A percentile compares a stretch with the other conserved stretches of the same genome.
Conservation (phyloP, 169 alveolate genomes). For the Cryptosporidium tyzzeri region DNA sequence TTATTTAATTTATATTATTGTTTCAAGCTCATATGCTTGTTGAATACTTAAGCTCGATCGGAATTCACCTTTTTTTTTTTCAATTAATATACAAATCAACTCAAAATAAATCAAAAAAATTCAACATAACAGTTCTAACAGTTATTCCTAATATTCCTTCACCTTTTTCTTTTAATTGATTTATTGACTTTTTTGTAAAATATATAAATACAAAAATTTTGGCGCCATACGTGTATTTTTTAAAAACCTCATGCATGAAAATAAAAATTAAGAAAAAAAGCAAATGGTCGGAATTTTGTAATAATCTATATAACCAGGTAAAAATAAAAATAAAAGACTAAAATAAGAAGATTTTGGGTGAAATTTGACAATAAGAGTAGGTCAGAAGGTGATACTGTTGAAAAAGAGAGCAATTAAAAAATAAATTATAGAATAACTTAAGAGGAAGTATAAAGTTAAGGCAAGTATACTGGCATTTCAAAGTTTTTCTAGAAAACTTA, state of each 20-base stretch:
- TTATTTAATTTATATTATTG: not conserved
- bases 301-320: not conserved
- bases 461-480: not conserved
- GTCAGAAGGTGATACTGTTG: not conserved
- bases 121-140: too few relatives aligned
- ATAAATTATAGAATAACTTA: too few relatives aligned
- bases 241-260: conserved; percentile 11
- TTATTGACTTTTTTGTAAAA: not conserved
- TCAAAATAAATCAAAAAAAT: not conserved
- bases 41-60: not conserved
- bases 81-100: too few relatives aligned
- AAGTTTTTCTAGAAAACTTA: not conserved
- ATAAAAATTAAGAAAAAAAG: not conserved
- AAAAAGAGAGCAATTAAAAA: not conserved
- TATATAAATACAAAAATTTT: not conserved
- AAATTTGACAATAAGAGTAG: not conserved
- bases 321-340: not conserved
- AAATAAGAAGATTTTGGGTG: not conserved
- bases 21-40: not conserved
- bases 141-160: not conserved
- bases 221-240: conserved; percentile 20
- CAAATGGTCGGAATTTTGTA: not conserved
- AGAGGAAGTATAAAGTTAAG: not conserved
- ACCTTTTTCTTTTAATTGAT: not conserved
- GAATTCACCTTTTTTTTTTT: too few relatives aligned